Percentiles rank a stretch among this genome's conserved stretches.
Evolutionary conservation across 306 rosid species (phyloP).

Genomic region (Gleditsia sinensis): DNA sequence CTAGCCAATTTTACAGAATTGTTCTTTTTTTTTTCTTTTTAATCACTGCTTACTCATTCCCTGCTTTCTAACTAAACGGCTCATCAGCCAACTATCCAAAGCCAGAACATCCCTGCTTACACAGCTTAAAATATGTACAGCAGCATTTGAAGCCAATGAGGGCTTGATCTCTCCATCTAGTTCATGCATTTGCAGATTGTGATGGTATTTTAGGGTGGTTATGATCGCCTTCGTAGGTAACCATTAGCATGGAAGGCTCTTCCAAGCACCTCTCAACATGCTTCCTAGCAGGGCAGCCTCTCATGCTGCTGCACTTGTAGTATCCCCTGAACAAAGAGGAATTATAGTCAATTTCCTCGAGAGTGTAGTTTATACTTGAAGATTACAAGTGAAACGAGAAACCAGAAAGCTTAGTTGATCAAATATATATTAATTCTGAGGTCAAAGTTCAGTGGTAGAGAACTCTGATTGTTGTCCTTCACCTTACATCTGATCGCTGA

Average conservation of each 20-base stretch:
- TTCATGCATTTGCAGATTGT: slow-evolving; percentile 82
- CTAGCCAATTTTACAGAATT: slow-evolving; percentile 61
- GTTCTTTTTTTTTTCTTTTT: slow-evolving; percentile 37
- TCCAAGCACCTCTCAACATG: slow-evolving; percentile 98
- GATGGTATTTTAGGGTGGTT: slow-evolving; percentile 81
- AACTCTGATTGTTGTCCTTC: not conserved
- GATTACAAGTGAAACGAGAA: not conserved
- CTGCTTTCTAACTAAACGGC: slow-evolving; percentile 43
- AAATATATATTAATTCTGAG: not conserved
- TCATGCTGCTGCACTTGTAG: slow-evolving; percentile 99
- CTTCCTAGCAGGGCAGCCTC: slow-evolving; percentile 99
- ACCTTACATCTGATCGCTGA: not conserved
- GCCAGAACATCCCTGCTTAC: slow-evolving; percentile 41
- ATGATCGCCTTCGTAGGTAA: slow-evolving; percentile 98
- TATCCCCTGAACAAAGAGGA: slow-evolving; percentile 77
- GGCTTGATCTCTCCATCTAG: slow-evolving; percentile 35
- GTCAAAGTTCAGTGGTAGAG: not conserved
- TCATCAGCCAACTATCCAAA: slow-evolving; percentile 45
- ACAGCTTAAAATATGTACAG: slow-evolving; percentile 74
- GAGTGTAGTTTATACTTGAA: not conserved
- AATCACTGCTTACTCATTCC: slow-evolving; percentile 28
- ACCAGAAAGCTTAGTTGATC: slow-evolving; percentile 3
- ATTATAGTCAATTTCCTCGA: slow-evolving; percentile 30
- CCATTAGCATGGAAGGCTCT: slow-evolving; percentile 90
- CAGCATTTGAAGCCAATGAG: slow-evolving; percentile 63